Base-by-base conservation (phyloP, 768 basidiomycete species). In the Rhodosporidiobolus sp. region DNA sequence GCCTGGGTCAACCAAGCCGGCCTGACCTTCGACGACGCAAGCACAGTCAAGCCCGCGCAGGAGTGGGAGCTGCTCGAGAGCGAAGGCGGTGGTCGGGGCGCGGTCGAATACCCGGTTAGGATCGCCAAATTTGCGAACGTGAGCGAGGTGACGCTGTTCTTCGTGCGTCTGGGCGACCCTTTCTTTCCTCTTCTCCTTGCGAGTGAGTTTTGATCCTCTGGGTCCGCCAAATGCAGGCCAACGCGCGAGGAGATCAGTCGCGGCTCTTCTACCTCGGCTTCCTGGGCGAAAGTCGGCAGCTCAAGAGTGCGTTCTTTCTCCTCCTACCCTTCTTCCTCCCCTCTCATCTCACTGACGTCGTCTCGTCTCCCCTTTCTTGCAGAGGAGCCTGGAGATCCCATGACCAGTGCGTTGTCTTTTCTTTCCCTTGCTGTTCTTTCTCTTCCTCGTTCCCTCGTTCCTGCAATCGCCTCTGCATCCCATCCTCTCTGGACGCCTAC, bases 241-340 rank as follows among this genome's bases (percentile, higher is more conserved):
- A 74, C n/a, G 54, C 69, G 17, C 50, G 66, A 7, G 52, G 53
- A 9, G 68, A 70, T 19, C 75, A 70, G 38, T 67, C 71, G 24
- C 43, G 71, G 48, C 58, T 76, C 24, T 76, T 57, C 64, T 79
- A 70, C 63, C 57, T 79, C n/a, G 78, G 78, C 22, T 79, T 79
- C 70, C 69, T 75, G 35, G 78, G 78, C 59, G 77, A 76, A 53
- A 58, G 65, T 2, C 63, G 74, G 28, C 32, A 60, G 34, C 67
- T 75, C 22, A 79, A 77, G 68, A 77, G 38, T 43, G 38, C 38
- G 38, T 43, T 7, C 38, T 14, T 14, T 43, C 38, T 43, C 38
- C n/a, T n/a, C 14, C 38, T 43, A 43, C 38, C 38, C 14, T 43
- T 14, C 38, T 7, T 14, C 14, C 8, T 7, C 38, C 14, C 8